Evolutionary conservation across 1,284 basidiomycete species (phyloP), one percentile per base, ranked within the genome.

Genomic region (Volvariella volvacea): DNA sequence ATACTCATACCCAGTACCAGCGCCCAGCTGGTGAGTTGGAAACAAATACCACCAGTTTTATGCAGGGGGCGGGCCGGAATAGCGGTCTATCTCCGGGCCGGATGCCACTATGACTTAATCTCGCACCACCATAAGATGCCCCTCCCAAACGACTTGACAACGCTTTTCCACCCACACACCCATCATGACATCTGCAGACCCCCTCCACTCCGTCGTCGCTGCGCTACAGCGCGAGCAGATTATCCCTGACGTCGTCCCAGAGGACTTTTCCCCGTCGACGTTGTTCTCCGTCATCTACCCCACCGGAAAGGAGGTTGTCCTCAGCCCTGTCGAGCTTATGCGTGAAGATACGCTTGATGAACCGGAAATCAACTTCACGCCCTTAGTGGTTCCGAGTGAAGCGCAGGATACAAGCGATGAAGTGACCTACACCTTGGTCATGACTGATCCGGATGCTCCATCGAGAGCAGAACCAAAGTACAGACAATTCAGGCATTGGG

Each of bases 391-490:
- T 15, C 52, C 59, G 3, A 63, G 60, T 8, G 62, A 61, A 39
- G 42, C 44, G 41, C 10, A 53, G 49, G 14, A 46, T 47, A 6
- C 46, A 14, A 44, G 33, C 9, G 57, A 55, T 1, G 72, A 72
- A 39, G 55, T 66, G 3, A 68, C 67, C 4, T 84, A 82, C 52
- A 83, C 82, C 2, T 63, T 84, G 19, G 75, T 74, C 22, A 75
- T 83, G 75, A 68, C 76, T n/a, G 81, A 84, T 55, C 80, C 80
- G 0, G 82, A 85, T 53, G 82, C 80, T 2, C 83, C 81, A 0
- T 76, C 74, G 0, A 60, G 73, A 30, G 59, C 53, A 7, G 70
- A 81, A 41, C 78, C 76, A 1, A 73, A 70, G 47, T 80, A 67
- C 55, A 66, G 71, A 3, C 64, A 78, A 41, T 84, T 78, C 63